Conservation (phyloP, 495 filamentous ascomycete species). For the Lasiosphaeriaceae sp. region DNA sequence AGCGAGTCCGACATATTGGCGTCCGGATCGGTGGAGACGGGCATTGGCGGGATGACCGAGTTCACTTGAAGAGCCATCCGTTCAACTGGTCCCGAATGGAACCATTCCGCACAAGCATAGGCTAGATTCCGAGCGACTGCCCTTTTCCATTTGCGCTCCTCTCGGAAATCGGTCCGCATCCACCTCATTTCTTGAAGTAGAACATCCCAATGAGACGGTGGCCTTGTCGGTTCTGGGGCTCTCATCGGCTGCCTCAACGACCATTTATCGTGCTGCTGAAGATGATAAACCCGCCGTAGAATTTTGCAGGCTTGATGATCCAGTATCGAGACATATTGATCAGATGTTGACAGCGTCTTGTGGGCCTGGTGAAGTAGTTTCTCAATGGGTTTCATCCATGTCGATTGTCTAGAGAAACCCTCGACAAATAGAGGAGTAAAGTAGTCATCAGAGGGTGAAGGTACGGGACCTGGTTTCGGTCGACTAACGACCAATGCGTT, state of each 20-base stretch:
- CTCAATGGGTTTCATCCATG: conserved; percentile 59
- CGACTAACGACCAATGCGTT: conserved; percentile 27
- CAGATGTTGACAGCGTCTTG: conserved; percentile 76
- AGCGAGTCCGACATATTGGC: conserved; percentile 21
- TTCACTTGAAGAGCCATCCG: conserved; percentile 64
- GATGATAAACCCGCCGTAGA: conserved; percentile 75
- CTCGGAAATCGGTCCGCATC: conserved; percentile 93
- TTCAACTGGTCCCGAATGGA: conserved; percentile 57
- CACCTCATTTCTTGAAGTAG: conserved; percentile 89
- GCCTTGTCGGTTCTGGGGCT: conserved; percentile 70
- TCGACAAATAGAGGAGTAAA: conserved; percentile 76
- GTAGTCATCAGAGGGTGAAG: conserved; percentile 59
- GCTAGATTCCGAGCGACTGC: conserved; percentile 73
- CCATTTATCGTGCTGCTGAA: conserved; percentile 87
- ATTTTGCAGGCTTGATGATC: conserved; percentile 84
- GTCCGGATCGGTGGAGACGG: no score
- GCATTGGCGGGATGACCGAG: conserved; percentile 39
- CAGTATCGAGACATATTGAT: conserved; percentile 69
- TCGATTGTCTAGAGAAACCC: conserved; percentile 57
- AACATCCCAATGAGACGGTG: conserved; percentile 76
- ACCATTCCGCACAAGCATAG: conserved; percentile 76
- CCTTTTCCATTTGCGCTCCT: conserved; percentile 92
- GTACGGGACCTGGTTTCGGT: conserved; percentile 37
- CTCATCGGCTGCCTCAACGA: conserved; percentile 82
- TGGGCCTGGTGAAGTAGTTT: conserved; percentile 68